These are phyloP conservation scores for Apiospora marii DNA, from an alignment of 2,329 filamentous ascomycete genomes.

Conservation along the genomic window DNA sequence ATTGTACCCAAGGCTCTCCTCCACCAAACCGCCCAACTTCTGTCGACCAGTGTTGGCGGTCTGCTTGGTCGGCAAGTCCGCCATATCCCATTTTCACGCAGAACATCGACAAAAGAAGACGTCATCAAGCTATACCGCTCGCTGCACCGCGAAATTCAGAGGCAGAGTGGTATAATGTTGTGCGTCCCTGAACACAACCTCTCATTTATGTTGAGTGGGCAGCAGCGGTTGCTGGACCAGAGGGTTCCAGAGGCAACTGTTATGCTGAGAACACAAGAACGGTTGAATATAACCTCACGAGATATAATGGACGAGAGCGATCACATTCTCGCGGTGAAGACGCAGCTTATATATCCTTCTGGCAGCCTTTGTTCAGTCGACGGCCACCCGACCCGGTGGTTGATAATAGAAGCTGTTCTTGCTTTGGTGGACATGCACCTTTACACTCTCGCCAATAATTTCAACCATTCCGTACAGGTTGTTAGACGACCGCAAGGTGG, in stretches of 20 bases:
- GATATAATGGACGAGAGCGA: conserved; percentile 73
- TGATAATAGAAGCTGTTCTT: conserved; percentile 50
- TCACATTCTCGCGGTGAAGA: conserved; percentile 58
- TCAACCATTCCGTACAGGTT: conserved; percentile 57
- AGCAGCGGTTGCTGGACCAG: conserved; percentile 62
- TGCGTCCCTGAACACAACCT: conserved; percentile 68
- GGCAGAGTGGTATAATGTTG: conserved; percentile 61
- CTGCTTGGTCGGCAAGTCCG: conserved; percentile 60
- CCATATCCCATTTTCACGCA: conserved; percentile 66
- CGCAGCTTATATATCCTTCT: conserved; percentile 64
- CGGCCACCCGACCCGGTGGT: conserved; percentile 61
- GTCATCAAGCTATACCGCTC: conserved; percentile 48
- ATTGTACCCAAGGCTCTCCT: conserved; percentile 64
- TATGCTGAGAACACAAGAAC: conserved; percentile 60
- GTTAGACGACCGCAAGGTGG: conserved; percentile 45
- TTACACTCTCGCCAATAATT: conserved; percentile 45
- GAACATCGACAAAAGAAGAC: conserved; percentile 45
- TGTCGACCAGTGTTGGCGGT: conserved; percentile 63
- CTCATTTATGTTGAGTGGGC: conserved; percentile 69
- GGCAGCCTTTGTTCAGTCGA: conserved; percentile 58
- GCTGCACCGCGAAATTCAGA: conserved; percentile 49
- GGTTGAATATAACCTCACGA: conserved; percentile 56
- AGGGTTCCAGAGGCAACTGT: conserved; percentile 47
- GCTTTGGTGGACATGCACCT: conserved; percentile 50
- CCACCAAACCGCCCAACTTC: conserved; percentile 63